These are phyloP conservation scores for Talaromyces nanjingensis DNA, from an alignment of 495 filamentous ascomycete species.

Conservation along the genomic window DNA sequence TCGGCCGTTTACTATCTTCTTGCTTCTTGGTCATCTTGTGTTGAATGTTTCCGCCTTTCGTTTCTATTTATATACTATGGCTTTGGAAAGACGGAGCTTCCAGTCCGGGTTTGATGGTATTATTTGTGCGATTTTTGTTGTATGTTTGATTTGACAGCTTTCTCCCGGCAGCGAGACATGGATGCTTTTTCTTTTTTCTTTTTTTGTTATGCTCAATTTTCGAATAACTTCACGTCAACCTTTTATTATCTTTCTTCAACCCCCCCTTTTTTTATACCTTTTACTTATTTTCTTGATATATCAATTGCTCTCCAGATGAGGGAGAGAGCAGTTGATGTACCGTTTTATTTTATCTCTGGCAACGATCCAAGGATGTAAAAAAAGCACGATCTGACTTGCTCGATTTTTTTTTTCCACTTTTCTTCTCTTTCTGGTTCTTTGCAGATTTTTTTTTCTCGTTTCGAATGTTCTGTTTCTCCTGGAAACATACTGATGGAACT, in stretches of 20 bases:
- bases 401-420: background rate
- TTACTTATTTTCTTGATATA: background rate
- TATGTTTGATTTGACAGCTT: conserved; percentile 2
- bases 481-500: background rate
- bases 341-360: background rate
- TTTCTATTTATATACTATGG: conserved; percentile 4
- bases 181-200: background rate
- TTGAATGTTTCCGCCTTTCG: background rate
- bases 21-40: background rate
- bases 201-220: background rate
- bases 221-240: background rate
- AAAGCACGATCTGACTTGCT: background rate
- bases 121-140: background rate
- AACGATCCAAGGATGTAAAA: conserved; percentile 1
- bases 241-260: background rate
- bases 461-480: background rate
- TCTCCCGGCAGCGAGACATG: conserved; percentile 3
- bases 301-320: background rate
- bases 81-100: background rate
- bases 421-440: background rate
- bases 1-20: background rate
- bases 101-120: conserved; percentile 8
- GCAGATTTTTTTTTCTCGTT: background rate
- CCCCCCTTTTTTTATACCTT: background rate
- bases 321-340: background rate